Percentiles rank a stretch among this genome's conserved stretches.
Conservation (phyloP, 495 filamentous ascomycete genomes). For the Neurospora pannonica region DNA sequence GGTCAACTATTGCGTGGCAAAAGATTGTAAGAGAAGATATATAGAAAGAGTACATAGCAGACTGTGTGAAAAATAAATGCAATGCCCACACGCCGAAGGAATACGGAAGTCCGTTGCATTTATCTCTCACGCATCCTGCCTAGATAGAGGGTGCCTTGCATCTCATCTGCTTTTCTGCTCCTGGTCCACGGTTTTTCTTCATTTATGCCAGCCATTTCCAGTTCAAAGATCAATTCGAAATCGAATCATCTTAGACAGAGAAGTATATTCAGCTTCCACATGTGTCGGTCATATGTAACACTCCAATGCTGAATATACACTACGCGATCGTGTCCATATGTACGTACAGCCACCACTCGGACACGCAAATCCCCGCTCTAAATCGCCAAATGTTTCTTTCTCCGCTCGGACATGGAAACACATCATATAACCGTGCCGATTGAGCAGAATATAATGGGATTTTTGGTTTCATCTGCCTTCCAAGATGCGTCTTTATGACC, state of each 20-base stretch:
- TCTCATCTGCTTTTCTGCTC: neutral
- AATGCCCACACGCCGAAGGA: neutral
- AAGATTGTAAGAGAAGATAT: too few relatives aligned
- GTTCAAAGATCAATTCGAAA: neutral
- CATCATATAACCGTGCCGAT: neutral
- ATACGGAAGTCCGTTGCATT: neutral
- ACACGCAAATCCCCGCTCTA: neutral
- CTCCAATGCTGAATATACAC: neutral
- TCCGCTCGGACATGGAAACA: neutral
- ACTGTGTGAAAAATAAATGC: too few relatives aligned
- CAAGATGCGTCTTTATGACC: neutral
- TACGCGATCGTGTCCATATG: neutral
- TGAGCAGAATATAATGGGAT: neutral
- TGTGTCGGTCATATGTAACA: neutral
- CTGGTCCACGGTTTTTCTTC: neutral
- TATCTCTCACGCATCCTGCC: neutral
- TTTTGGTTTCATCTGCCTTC: neutral
- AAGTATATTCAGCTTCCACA: neutral
- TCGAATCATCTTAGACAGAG: neutral
- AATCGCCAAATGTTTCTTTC: neutral
- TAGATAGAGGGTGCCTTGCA: neutral
- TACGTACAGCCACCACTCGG: neutral
- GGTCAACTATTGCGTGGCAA: too few relatives aligned
- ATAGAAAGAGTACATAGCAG: too few relatives aligned
- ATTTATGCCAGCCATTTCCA: neutral